A percentile compares a stretch with the other conserved stretches of the same genome.
Conservation (phyloP, 1,139 yeast species). For the Kurtzmaniella quercitrusa region DNA sequence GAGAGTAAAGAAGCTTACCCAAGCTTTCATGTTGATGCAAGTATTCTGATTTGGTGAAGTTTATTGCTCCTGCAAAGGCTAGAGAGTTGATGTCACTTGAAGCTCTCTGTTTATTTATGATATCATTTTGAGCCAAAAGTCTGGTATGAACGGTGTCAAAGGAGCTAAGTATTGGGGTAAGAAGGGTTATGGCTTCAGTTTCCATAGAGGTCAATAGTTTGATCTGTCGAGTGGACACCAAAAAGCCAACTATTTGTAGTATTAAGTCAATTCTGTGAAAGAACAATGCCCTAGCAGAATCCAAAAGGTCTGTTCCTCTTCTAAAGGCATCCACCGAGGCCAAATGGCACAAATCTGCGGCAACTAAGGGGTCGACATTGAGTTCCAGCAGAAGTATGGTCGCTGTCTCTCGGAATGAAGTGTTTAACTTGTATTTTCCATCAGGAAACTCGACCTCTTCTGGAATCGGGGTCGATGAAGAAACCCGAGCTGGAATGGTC, state of each 20-base stretch:
- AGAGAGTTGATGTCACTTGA: slow-evolving; percentile 38
- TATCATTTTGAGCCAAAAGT: slow-evolving; percentile 52
- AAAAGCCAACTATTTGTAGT: slow-evolving; percentile 62
- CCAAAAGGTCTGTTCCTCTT: slow-evolving; percentile 54
- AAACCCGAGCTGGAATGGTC: slow-evolving; percentile 40
- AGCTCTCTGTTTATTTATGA: slow-evolving; percentile 60
- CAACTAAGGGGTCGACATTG: slow-evolving; percentile 30
- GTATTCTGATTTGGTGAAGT: slow-evolving; percentile 58
- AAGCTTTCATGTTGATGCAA: slow-evolving; percentile 67
- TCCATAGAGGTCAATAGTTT: slow-evolving; percentile 17
- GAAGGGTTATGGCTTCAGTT: slow-evolving; percentile 5
- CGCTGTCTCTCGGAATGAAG: slow-evolving; percentile 47
- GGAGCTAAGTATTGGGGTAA: slow-evolving; percentile 36
- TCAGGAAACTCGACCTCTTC: slow-evolving; percentile 46
- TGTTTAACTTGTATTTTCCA: slow-evolving; percentile 66
- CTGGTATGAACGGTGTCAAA: slow-evolving; percentile 56
- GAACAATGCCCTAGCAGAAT: slow-evolving; percentile 68
- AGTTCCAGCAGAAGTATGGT: slow-evolving; percentile 51
- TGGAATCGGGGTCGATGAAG: slow-evolving; percentile 41
- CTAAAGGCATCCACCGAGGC: slow-evolving; percentile 40
- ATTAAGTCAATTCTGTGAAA: slow-evolving; percentile 69
- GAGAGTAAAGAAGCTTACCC: slow-evolving; percentile 59
- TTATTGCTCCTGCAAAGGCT: slow-evolving; percentile 50
- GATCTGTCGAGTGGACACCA: slow-evolving; percentile 34
- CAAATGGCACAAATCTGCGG: slow-evolving; percentile 35